Evolutionary conservation across 495 filamentous ascomycete genomes (phyloP), one percentile per base, ranked within the genome.

Genomic region (Lophiotrema nucula): DNA sequence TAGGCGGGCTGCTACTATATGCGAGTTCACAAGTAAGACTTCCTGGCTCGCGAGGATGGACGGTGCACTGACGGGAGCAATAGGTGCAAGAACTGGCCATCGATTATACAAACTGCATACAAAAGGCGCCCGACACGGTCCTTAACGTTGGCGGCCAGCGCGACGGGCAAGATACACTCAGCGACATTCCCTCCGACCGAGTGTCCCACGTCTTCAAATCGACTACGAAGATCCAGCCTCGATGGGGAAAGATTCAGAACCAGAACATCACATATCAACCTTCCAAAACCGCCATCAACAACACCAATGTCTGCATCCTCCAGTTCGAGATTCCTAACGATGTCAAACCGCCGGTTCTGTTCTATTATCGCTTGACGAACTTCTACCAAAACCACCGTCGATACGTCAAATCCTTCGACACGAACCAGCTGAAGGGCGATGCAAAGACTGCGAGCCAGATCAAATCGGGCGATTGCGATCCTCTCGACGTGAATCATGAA

Each of bases 371-470:
- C 49, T 83, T 99, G 37, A 91, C 90, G 38, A 95, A 99, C 72
- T 99, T 99, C 77, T 99, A 97, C 76, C 93, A 99, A 70, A 99
- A 99, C 71, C 93, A 99, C 69, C 87, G 93, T 53, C 87, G 92
- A 71, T 99, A 99, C 60, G 92, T 96, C 37, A 85, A 88, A 62
- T 96, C 90, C 1, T 82, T 95, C 57, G 87, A 92, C 66, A 79
- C 83, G 51, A 78, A 88, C 60, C 93, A 99, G 72, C 74, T 99
- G 25, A 81, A 85, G 45, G 93, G 92, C 47, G 77, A 86, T 8
- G 81, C 81, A 11, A 77, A 88, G 26, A 75, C 77, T 22, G 80
- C 79, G 52, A 45, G 55, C 25, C 79, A 80, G 12, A 86, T 98
- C 64, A 73, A 82, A 42, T 72, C 72, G 19, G 82, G 87, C 27